Conservation (phyloP, 148 eudicot species). For the Polygonum maritimum region DNA sequence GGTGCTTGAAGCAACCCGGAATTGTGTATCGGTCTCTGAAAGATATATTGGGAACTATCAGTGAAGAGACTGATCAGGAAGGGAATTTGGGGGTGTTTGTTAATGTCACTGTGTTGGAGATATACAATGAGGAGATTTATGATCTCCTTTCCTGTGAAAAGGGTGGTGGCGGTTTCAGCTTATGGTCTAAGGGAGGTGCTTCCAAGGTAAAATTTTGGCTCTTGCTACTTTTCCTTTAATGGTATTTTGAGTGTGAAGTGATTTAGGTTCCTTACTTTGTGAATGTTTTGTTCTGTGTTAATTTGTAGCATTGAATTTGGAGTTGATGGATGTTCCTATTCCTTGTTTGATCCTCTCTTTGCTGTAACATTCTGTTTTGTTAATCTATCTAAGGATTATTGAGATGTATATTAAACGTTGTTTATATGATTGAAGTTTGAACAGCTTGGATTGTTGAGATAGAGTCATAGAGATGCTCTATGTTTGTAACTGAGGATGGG, state of each 20-base stretch:
- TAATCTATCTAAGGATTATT: not conserved
- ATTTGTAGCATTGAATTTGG: not conserved
- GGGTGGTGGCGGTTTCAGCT: conserved; percentile 51
- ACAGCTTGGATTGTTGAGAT: not conserved
- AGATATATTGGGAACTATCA: conserved; percentile 53
- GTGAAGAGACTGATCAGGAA: conserved; percentile 18
- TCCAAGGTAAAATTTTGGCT: conserved; percentile 51
- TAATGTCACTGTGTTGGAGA: conserved; percentile 80
- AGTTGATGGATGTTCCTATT: not conserved
- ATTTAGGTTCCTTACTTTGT: not conserved
- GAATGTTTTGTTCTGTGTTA: not conserved
- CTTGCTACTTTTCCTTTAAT: not conserved
- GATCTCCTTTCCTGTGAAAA: conserved; percentile 65
- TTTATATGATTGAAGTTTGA: not conserved
- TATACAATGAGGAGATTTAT: conserved; percentile 93
- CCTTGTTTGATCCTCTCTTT: not conserved
- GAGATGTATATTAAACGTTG: not conserved
- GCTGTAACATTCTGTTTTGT: not conserved
- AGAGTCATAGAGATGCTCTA: not conserved
- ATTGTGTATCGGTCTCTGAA: conserved; percentile 71
- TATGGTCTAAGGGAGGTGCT: conserved; percentile 84
- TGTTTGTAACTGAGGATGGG: not conserved
- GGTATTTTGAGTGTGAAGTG: not conserved
- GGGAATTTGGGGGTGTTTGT: conserved; percentile 46
- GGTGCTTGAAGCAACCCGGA: conserved; percentile 69